Evolutionary conservation across 2,329 filamentous ascomycete species (phyloP).

Genomic region (Monosporascus ibericus): DNA sequence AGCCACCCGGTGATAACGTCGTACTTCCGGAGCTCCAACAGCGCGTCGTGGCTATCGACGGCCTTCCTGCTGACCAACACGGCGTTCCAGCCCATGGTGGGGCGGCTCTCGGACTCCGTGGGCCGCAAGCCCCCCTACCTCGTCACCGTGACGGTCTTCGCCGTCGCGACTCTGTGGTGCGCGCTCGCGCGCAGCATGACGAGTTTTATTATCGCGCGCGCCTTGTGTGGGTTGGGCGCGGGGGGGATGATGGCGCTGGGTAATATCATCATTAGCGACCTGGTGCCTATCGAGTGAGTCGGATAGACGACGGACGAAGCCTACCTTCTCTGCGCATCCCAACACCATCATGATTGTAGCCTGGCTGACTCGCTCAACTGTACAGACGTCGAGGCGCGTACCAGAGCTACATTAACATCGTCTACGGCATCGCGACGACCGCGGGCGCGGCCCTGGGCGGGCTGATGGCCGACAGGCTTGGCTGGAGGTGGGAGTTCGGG

Average conservation of each 20-base stretch:
- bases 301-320: too few species aligned
- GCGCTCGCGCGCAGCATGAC: constrained; percentile 59
- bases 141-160: constrained; percentile 55
- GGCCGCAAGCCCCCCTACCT: constrained; percentile 64
- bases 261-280: constrained; percentile 65
- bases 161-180: constrained; percentile 62
- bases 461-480: constrained; percentile 61
- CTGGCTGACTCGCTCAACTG: neutral
- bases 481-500: constrained; percentile 70
- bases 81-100: constrained; percentile 68
- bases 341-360: too few species aligned
- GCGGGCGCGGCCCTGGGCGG: constrained; percentile 65
- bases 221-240: constrained; percentile 66
- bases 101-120: constrained; percentile 66
- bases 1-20: constrained; percentile 77
- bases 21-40: constrained; percentile 70
- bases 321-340: too few species aligned
- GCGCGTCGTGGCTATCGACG: constrained; percentile 77
- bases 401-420: constrained; percentile 64
- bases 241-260: constrained; percentile 65
- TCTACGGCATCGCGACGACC: constrained; percentile 52
- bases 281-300: constrained; percentile 64
- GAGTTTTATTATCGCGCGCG: constrained; percentile 65
- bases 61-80: constrained; percentile 73
- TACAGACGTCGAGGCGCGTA: constrained; percentile 55